Base-by-base conservation (phyloP, 768 basidiomycete species). In the Boletus tomentosulus region DNA sequence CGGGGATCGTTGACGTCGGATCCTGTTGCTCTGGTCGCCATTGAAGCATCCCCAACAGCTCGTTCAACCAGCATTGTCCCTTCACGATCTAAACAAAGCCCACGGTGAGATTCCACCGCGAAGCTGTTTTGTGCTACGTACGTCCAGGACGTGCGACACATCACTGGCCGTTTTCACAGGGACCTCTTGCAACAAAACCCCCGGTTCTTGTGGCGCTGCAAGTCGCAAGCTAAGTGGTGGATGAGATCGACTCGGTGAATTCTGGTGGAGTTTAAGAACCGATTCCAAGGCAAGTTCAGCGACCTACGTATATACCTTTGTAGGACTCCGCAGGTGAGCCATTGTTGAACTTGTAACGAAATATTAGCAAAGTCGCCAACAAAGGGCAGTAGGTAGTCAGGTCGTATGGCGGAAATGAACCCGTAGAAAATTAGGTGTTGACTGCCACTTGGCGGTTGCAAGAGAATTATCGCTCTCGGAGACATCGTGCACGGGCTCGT, bases 41-140 rank as follows among this genome's bases (percentile, higher is more conserved):
- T 12, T 78, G 69, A 43, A 80, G 82, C 43, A 78, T 76, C 4
- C 72, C 62, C 22, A 92, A 67, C n/a, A 78, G 76, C 61, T 87
- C 86, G 62, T 92, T 92, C 16, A 92, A 63, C 90, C 90, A 92
- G 61, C 85, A 87, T 69, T 92, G 90, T 56, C 91, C 89, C 54
- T 80, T 77, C 5, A 92, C 87, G 61, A 92, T 56, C 54, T 58
- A 35, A 27, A 37, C 5, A 39, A 39, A 37, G 16, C 13, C 35
- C 31, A 43, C 13, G 48, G 50, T 24, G 31, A 13, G 31, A 38
- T 37, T 25, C 19, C 25, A 31, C 37, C 31, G 28, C 39, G 16
- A 34, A 24, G 37, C 4, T 31, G 43, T 42, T 16, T 25, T 28
- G 13, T 24, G 27, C 16, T n/a, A 56, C 68, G 44, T 61, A 86